phyloP scores from a whole-genome alignment of 441 rosid genomes.

The Eutrema salsugineum region DNA sequence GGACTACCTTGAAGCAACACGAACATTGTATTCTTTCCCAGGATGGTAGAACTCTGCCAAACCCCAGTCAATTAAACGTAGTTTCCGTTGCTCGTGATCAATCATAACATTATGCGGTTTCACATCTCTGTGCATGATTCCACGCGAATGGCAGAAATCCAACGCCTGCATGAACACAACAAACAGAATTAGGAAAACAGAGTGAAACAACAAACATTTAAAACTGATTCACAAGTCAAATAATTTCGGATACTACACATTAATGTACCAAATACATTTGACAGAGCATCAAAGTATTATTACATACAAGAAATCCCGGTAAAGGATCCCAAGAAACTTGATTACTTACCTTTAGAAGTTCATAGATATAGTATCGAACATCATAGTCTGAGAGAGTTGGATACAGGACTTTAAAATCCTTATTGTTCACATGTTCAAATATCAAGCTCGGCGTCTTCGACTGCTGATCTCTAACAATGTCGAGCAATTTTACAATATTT shows the following conservation, averaged over 20 bases:
- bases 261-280: not conserved
- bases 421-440: constrained; percentile 91
- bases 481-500: constrained; percentile 86
- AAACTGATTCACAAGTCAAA: too few species aligned
- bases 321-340: not conserved
- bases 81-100: constrained; percentile 94
- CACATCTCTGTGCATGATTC: constrained; percentile 99
- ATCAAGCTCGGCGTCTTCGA: constrained; percentile 97
- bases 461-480: constrained; percentile 99
- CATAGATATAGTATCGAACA: constrained; percentile 85
- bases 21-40: constrained; percentile 93
- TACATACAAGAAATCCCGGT: not conserved
- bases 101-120: constrained; percentile 99
- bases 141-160: constrained; percentile 97
- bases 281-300: not conserved
- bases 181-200: not conserved
- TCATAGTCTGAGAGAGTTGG: constrained; percentile 89
- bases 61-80: constrained; percentile 98
- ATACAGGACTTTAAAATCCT: constrained; percentile 94
- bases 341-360: constrained; percentile 76
- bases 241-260: too few species aligned
- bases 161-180: constrained; percentile 54
- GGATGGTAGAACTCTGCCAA: constrained; percentile 99
- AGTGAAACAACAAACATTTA: too few species aligned
- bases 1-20: constrained; percentile 88